Conservation (phyloP, 306 rosid species). For the Mucuna pruriens region DNA sequence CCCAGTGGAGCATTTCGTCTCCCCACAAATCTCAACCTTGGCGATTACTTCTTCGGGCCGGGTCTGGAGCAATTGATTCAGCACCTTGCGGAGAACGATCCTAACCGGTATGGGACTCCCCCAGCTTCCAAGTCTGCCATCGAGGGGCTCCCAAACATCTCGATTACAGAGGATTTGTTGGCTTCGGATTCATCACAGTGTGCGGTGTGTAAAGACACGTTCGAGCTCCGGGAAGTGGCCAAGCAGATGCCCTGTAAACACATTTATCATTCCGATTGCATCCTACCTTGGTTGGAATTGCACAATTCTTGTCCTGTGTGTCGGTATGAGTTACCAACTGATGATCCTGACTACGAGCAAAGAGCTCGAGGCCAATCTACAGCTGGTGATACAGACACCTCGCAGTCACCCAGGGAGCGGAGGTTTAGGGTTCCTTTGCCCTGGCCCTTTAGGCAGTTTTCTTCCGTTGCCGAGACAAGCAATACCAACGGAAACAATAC, state of each 20-base stretch:
- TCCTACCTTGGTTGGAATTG: conserved; percentile 76
- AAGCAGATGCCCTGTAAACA: conserved; percentile 86
- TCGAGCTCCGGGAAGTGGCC: conserved; percentile 65
- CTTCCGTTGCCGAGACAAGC: conserved; percentile 67
- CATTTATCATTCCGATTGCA: conserved; percentile 76
- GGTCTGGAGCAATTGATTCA: conserved; percentile 89
- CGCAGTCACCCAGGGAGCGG: conserved; percentile 55
- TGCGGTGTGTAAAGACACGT: conserved; percentile 79
- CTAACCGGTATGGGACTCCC: conserved; percentile 79
- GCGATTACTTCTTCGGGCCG: conserved; percentile 82
- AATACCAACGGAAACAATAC: conserved; percentile 44
- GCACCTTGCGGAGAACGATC: conserved; percentile 85
- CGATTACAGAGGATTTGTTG: conserved; percentile 54
- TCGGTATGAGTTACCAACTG: conserved; percentile 77
- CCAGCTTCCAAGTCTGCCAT: conserved; percentile 76
- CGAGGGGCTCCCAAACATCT: conserved; percentile 57
- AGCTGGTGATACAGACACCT: neutral
- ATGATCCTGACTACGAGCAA: conserved; percentile 75
- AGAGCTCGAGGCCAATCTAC: conserved; percentile 49
- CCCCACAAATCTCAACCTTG: conserved; percentile 62
- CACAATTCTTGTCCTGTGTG: conserved; percentile 88
- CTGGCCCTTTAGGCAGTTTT: conserved; percentile 54
- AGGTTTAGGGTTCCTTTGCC: conserved; percentile 72
- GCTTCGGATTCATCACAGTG: conserved; percentile 77
- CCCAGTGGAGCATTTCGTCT: conserved; percentile 48